Base-by-base conservation (phyloP, 1,139 yeast species). In the Magnusiomyces magnusii region DNA sequence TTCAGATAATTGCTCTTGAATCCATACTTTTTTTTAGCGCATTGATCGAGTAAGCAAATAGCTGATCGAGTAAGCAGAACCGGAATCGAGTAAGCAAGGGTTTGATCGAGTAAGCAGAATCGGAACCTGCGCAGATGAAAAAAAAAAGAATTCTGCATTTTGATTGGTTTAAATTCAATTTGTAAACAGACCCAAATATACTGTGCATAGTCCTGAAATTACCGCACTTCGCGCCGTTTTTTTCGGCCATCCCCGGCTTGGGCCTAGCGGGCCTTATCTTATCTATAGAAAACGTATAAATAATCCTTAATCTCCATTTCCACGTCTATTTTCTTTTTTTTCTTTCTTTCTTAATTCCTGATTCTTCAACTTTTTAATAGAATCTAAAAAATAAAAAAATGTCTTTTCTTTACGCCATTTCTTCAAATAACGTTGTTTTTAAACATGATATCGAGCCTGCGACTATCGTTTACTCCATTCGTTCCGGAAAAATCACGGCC, bases 401-500 rank as follows among this genome's bases (percentile, higher is more conserved):
- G n/a, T n/a, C n/a, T n/a, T n/a, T n/a, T n/a, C n/a, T n/a, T n/a
- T n/a, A n/a, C n/a, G 92, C 93, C 2, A 75, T 89, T 50, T 75
- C 88, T 0, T 88, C 96, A 1, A 71, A 76, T 17, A 76, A 77
- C n/a, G 95, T 87, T 9, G 80, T 87, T 36, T 62, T 87, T 13
- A 79, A 77, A 51, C 82, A 78, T 47, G 63, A 70, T 55, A 67
- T 85, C 1, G 70, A 68, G 1, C 82, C 88, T 0, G 95, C 95
- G 36, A 87, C 95, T 3, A 74, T 89, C 34, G 76, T 86, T 49
- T 87, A 78, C 69, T 83, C 89, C 1, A 64, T 76, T 1, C 80
- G 77, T 42, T 75, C 88, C 1, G 96, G 96, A 0, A 84, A 80
- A 65, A 84, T 89, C 27, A 47, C 57, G 25, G 42, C 53, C 44